Percentiles rank a stretch among this genome's conserved stretches.
These are phyloP conservation scores for Salix purpurea DNA, from an alignment of 345 rosid species.

Conservation along the genomic window DNA sequence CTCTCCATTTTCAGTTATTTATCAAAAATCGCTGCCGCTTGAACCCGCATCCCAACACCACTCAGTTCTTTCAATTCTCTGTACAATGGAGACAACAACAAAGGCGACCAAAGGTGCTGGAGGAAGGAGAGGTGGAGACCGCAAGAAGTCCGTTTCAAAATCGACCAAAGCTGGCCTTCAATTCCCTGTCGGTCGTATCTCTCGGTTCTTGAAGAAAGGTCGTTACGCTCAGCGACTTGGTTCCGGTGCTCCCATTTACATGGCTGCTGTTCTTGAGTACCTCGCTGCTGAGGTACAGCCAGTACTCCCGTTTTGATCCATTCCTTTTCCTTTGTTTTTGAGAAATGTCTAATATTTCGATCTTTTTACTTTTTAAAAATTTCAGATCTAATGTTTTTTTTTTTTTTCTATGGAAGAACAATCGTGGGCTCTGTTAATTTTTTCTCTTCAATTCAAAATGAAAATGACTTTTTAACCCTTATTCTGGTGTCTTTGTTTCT, in stretches of 20 bases:
- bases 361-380: background rate
- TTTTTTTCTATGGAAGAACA: too few relatives aligned
- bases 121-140: slow-evolving; percentile 19
- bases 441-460: too few relatives aligned
- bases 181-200: slow-evolving; percentile 25
- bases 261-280: slow-evolving; percentile 25
- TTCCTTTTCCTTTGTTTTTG: background rate
- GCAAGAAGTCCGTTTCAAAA: slow-evolving; percentile 20
- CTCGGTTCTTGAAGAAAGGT: slow-evolving; percentile 18
- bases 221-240: slow-evolving; percentile 18
- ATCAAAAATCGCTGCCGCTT: background rate
- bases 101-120: slow-evolving; percentile 18
- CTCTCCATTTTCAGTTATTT: background rate
- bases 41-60: background rate
- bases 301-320: background rate
- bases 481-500: too few relatives aligned
- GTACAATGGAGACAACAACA: background rate
- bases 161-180: slow-evolving; percentile 21
- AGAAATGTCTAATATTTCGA: background rate
- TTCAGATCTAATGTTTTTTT: background rate
- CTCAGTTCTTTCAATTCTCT: background rate
- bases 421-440: too few relatives aligned
- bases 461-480: too few relatives aligned
- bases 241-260: slow-evolving; percentile 18
- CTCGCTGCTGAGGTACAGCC: slow-evolving; percentile 23